phyloP scores from a whole-genome alignment of 2,329 filamentous ascomycete genomes.

The Pyrenophora seminiperda region DNA sequence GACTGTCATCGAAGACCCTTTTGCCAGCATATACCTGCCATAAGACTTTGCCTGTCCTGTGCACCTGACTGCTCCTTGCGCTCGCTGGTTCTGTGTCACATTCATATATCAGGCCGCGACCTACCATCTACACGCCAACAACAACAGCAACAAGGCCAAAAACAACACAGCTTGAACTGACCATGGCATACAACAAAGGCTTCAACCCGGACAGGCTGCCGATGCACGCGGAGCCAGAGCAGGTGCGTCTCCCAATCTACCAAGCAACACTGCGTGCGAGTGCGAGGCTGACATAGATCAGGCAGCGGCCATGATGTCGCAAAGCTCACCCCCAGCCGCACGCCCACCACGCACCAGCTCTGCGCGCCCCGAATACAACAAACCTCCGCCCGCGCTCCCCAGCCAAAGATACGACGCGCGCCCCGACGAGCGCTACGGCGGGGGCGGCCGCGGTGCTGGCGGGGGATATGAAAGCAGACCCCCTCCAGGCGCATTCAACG shows the following conservation, averaged over 20 bases:
- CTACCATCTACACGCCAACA: constrained; percentile 8
- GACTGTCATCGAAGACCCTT: constrained; percentile 1
- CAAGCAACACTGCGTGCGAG: background rate
- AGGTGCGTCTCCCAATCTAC: constrained; percentile 54
- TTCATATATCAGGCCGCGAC: constrained; percentile 22
- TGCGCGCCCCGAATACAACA: constrained; percentile 51
- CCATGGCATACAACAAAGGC: constrained; percentile 91
- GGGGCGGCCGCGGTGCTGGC: constrained; percentile 23
- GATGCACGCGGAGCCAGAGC: constrained; percentile 81
- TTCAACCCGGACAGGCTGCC: constrained; percentile 96
- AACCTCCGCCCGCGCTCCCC: constrained; percentile 48
- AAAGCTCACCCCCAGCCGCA: constrained; percentile 19
- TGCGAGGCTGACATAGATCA: constrained; percentile 25
- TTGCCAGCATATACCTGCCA: constrained; percentile 10
- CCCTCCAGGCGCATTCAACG: constrained; percentile 49
- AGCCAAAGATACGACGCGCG: constrained; percentile 41
- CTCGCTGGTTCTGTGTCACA: constrained; percentile 14
- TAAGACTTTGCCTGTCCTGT: constrained; percentile 3
- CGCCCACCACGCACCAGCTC: constrained; percentile 45
- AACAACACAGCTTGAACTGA: constrained; percentile 6
- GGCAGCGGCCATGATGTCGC: constrained; percentile 51
- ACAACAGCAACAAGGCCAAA: constrained; percentile 1
- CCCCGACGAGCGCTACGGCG: constrained; percentile 46
- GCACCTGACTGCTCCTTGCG: constrained; percentile 10
- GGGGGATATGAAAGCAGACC: constrained; percentile 40